Percentiles rank a stretch among this genome's conserved stretches.
Conservation (phyloP, 1,139 yeast genomes). For the Zygoascus hellenicus region DNA sequence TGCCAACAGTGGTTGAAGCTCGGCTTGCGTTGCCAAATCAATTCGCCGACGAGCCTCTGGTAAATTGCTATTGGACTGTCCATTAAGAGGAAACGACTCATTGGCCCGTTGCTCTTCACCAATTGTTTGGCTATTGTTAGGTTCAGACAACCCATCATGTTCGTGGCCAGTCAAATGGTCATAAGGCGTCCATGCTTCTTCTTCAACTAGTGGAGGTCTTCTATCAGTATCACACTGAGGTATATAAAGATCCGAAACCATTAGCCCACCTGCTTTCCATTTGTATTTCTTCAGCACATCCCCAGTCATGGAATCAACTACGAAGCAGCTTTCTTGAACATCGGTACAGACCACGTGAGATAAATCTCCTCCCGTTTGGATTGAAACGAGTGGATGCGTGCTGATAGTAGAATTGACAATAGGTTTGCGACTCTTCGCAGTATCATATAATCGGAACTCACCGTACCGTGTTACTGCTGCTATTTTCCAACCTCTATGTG, state of each 20-base stretch:
- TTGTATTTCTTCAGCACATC: slow-evolving; percentile 16
- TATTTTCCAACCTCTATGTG: slow-evolving; percentile 27
- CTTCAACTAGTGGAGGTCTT: neutral
- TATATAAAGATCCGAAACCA: slow-evolving; percentile 12
- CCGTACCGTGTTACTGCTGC: slow-evolving; percentile 32
- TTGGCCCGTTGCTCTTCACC: too few relatives aligned
- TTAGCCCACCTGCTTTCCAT: slow-evolving; percentile 25
- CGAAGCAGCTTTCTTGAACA: slow-evolving; percentile 26
- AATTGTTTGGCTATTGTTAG: too few relatives aligned
- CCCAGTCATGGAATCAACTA: slow-evolving; percentile 22
- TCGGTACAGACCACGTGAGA: slow-evolving; percentile 24
- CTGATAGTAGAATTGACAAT: slow-evolving; percentile 27
- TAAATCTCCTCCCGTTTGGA: slow-evolving; percentile 17
- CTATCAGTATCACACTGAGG: neutral
- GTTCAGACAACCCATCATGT: too few relatives aligned
- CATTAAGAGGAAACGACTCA: too few relatives aligned
- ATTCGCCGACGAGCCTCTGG: too few relatives aligned
- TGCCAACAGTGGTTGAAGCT: neutral
- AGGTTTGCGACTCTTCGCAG: slow-evolving; percentile 28
- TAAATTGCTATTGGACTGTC: too few relatives aligned
- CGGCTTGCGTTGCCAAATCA: neutral
- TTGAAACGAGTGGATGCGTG: slow-evolving; percentile 27
- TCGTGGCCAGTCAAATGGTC: neutral
- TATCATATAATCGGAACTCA: slow-evolving; percentile 32
- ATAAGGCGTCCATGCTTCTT: slow-evolving; percentile 1